Base-by-base conservation (phyloP, 2,329 filamentous ascomycete species). In the Calonectria hawksworthii region DNA sequence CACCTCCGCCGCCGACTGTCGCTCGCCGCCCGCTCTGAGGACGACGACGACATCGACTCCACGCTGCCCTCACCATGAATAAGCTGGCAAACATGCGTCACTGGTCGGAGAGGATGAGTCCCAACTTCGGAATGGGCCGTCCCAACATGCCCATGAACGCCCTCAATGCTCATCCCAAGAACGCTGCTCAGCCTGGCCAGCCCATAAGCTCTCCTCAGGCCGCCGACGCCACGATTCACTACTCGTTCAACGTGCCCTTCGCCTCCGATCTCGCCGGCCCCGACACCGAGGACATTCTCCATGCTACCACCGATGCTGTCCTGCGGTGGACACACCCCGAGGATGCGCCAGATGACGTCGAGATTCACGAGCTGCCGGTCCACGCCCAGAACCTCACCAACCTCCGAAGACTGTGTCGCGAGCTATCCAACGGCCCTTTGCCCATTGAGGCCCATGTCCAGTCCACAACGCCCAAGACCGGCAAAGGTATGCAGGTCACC, bases 161-260 rank as follows among this genome's bases (percentile, higher is more conserved):
- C 77, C 86, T 92, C 83, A 90, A 90, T 81, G 87, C 90, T 76
- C 91, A 92, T 77, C 88, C 89, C 80, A 92, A 93, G 84, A 87
- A 89, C 76, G 85, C 87, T 76, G 83, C 88, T 72, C 87, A 88
- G 73, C 86, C 89, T 68, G 87, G 88, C 74, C 87, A 91, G 73
- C 88, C 92, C 77, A 88, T 92, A 83, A 89, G 93, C 81, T 93
- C 94, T 78, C 92, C 94, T 73, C 93, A 94, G 78, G 89, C 93
- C 76, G 90, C 93, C 83, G 94, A 96, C 84, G 90, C 93, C 68
- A 93, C 92, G 78, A 95, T 99, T 86, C 95, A 98, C 86, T 94
- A 98, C 85, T 96, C 95, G 78, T 99, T 99, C 92, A 99, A 98
- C 84, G 94, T 99, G 64, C 97, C 97, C 75, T 98, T 99, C 87